Conservation (phyloP, 2,329 filamentous ascomycete genomes). For the Ophiosphaerella korrae region DNA sequence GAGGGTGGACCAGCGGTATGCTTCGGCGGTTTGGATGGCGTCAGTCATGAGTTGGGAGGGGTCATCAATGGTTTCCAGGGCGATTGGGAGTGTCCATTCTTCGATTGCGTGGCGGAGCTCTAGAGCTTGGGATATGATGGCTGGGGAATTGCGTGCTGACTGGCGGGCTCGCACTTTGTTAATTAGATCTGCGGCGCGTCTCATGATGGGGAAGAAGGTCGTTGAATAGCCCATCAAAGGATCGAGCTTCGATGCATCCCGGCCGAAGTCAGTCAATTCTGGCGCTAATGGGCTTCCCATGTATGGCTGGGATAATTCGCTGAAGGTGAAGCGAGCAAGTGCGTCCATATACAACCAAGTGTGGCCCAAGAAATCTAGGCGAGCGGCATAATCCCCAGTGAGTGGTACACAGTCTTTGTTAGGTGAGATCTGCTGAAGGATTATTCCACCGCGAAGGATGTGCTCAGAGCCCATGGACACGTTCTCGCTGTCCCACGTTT, state of each 20-base stretch:
- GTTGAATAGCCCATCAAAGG: conserved; percentile 71
- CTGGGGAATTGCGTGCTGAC: conserved; percentile 60
- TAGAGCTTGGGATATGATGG: conserved; percentile 64
- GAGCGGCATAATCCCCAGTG: conserved; percentile 42
- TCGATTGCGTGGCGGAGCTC: conserved; percentile 66
- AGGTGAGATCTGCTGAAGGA: conserved; percentile 63
- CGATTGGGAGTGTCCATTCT: conserved; percentile 61
- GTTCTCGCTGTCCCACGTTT: conserved; percentile 69
- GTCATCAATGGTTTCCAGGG: conserved; percentile 64
- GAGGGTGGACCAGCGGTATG: conserved; percentile 68
- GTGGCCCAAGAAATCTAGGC: conserved; percentile 69
- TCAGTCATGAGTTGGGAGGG: conserved; percentile 65
- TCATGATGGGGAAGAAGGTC: conserved; percentile 69
- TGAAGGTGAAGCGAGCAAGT: conserved; percentile 69
- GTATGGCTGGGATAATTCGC: conserved; percentile 59
- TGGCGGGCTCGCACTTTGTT: conserved; percentile 59
- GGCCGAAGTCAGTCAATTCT: conserved; percentile 7
- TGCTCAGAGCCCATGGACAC: conserved; percentile 68
- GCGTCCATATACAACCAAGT: conserved; percentile 75
- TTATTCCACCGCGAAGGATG: conserved; percentile 65
- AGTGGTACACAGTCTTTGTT: conserved; percentile 46
- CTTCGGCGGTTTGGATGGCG: conserved; percentile 67
- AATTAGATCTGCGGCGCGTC: conserved; percentile 66
- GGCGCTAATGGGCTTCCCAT: conserved; percentile 46
- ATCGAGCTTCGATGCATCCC: conserved; percentile 53